Percentiles rank a stretch among this genome's conserved stretches.
These are phyloP conservation scores for Colletotrichum sp. DNA, from an alignment of 2,329 filamentous ascomycete genomes.

Conservation along the genomic window DNA sequence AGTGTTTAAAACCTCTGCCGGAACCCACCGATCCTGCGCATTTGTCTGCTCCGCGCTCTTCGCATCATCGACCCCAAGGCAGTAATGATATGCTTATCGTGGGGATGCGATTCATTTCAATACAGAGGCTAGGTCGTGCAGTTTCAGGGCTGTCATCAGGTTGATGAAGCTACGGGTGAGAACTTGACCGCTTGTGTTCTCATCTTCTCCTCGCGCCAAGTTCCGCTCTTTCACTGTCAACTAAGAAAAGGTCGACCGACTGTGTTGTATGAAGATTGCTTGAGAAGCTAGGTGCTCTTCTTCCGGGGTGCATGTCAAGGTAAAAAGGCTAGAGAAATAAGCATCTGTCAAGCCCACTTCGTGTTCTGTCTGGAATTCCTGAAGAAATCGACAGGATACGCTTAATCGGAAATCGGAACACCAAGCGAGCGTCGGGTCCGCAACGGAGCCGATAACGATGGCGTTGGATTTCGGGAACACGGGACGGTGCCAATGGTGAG, in stretches of 20 bases:
- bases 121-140: not conserved
- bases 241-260: accelerated
- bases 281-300: accelerated
- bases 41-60: not conserved
- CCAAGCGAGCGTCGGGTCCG: not conserved
- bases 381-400: not conserved
- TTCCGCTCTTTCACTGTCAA: accelerated
- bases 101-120: not conserved
- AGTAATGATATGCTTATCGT: not conserved
- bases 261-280: not conserved
- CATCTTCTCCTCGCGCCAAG: not conserved
- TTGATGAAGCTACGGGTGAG: not conserved
- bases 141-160: not conserved
- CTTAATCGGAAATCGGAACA: not conserved
- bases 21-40: not conserved
- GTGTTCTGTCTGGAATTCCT: not conserved
- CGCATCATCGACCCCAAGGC: not conserved
- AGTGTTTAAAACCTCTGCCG: not conserved
- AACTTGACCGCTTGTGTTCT: accelerated
- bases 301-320: not conserved
- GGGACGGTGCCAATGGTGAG: not conserved
- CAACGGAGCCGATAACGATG: not conserved
- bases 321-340: not conserved
- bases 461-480: not conserved
- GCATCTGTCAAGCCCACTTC: not conserved